Percentiles rank a stretch among this genome's conserved stretches.
phyloP scores from a whole-genome alignment of 805 yeast species.

The Yamadazyma akitaensis region DNA sequence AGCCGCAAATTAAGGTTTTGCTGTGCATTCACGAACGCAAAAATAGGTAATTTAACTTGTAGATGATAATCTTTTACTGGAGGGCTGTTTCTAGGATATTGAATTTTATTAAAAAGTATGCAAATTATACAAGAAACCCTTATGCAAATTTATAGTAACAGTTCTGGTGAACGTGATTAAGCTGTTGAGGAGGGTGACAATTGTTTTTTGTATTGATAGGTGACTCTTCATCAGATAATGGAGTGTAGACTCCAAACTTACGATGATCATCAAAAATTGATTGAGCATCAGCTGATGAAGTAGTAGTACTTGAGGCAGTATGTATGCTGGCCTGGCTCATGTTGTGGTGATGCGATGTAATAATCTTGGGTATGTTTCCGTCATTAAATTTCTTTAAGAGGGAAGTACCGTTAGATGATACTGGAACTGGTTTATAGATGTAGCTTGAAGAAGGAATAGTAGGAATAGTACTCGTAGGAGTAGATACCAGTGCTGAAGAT shows the following conservation, averaged over 20 bases:
- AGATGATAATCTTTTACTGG: too few species aligned
- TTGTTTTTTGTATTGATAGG: constrained; percentile 8
- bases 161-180: background rate
- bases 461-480: constrained; percentile 5
- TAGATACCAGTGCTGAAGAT: background rate
- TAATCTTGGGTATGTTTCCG: constrained; percentile 5
- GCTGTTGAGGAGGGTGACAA: constrained; percentile 1
- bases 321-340: constrained; percentile 27
- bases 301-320: constrained; percentile 25
- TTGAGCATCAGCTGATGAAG: constrained; percentile 18
- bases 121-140: constrained; percentile 3
- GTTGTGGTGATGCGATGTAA: constrained; percentile 19
- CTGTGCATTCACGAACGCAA: too few species aligned
- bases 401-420: constrained; percentile 6
- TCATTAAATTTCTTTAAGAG: constrained; percentile 9
- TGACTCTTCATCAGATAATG: constrained; percentile 30
- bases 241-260: constrained; percentile 25
- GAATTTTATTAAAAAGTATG: background rate
- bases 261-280: constrained; percentile 25
- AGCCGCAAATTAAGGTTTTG: too few species aligned
- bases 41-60: too few species aligned
- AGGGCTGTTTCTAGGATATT: too few species aligned
- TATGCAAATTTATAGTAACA: constrained; percentile 7
- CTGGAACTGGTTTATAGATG: constrained; percentile 16
- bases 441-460: constrained; percentile 1